These are phyloP conservation scores for Trichoderma pleuroti DNA, from an alignment of 2,329 filamentous ascomycete genomes.

Conservation along the genomic window DNA sequence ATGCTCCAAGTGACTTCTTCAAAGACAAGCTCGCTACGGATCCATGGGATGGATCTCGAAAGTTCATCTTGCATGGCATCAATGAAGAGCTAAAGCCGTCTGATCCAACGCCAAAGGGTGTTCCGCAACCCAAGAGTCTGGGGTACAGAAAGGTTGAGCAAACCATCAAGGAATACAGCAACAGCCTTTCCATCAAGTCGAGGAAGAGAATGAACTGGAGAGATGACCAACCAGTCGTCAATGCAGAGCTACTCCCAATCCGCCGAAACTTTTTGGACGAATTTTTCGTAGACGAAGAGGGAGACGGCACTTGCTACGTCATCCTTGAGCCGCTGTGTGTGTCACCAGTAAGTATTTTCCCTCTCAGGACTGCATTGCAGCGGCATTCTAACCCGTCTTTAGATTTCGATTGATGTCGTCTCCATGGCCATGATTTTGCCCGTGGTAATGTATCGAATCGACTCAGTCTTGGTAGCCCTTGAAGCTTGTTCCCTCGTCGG, in stretches of 20 bases:
- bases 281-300: conserved; percentile 49
- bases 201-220: conserved; percentile 53
- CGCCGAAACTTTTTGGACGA: conserved; percentile 83
- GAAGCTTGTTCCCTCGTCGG: conserved; percentile 68
- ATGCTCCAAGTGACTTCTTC: conserved; percentile 48
- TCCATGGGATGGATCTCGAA: conserved; percentile 59
- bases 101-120: conserved; percentile 60
- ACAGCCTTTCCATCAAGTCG: conserved; percentile 66
- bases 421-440: conserved; percentile 74
- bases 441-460: conserved; percentile 77
- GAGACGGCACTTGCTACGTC: conserved; percentile 55
- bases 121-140: conserved; percentile 46
- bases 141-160: conserved; percentile 39
- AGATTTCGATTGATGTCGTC: conserved; percentile 69
- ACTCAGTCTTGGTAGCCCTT: conserved; percentile 73
- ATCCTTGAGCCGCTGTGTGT: conserved; percentile 74
- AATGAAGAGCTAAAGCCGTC: conserved; percentile 57
- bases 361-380: too few relatives aligned
- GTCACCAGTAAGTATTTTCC: conserved; percentile 60
- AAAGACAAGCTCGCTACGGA: conserved; percentile 54
- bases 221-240: conserved; percentile 74
- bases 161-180: conserved; percentile 79
- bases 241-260: conserved; percentile 68
- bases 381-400: rapidly evolving
- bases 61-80: conserved; percentile 53